These are phyloP conservation scores for Coleophoma crateriformis DNA, from an alignment of 2,329 filamentous ascomycete species.

Conservation along the genomic window DNA sequence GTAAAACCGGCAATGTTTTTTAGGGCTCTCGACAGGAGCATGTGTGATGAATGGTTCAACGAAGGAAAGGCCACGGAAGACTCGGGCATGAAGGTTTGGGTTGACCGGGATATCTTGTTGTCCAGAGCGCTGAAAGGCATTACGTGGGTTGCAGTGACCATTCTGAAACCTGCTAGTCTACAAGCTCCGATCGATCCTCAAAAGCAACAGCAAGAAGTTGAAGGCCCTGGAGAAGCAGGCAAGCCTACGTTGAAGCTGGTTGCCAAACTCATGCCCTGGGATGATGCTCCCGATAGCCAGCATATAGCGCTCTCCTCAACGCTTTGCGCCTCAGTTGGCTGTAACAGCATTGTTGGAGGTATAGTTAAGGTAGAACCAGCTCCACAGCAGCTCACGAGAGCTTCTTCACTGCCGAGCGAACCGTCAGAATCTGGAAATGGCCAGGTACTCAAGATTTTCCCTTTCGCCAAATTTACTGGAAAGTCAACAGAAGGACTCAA, in stretches of 20 bases:
- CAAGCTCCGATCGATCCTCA: conserved; percentile 65
- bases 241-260: conserved; percentile 63
- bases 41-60: conserved; percentile 72
- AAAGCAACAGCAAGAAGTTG: conserved; percentile 62
- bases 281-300: conserved; percentile 77
- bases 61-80: conserved; percentile 48
- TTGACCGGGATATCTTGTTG: conserved; percentile 72
- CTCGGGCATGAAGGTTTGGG: conserved; percentile 69
- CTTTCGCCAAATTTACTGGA: conserved; percentile 57
- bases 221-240: conserved; percentile 51
- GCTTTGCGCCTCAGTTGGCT: conserved; percentile 69
- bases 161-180: conserved; percentile 77
- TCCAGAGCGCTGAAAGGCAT: conserved; percentile 70
- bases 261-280: conserved; percentile 72
- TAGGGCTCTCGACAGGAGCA: conserved; percentile 66
- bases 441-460: conserved; percentile 68
- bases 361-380: conserved; percentile 85
- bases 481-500: conserved; percentile 63
- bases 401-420: background rate
- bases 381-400: conserved; percentile 33
- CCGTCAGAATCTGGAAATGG: conserved; percentile 21
- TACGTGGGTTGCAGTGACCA: conserved; percentile 74
- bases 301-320: conserved; percentile 74
- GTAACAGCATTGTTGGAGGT: conserved; percentile 71
- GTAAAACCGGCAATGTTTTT: conserved; percentile 68